Evolutionary conservation across 116 monocot species (phyloP), one percentile per base, ranked within the genome.

Genomic region (Papilionanthe hybrid): DNA sequence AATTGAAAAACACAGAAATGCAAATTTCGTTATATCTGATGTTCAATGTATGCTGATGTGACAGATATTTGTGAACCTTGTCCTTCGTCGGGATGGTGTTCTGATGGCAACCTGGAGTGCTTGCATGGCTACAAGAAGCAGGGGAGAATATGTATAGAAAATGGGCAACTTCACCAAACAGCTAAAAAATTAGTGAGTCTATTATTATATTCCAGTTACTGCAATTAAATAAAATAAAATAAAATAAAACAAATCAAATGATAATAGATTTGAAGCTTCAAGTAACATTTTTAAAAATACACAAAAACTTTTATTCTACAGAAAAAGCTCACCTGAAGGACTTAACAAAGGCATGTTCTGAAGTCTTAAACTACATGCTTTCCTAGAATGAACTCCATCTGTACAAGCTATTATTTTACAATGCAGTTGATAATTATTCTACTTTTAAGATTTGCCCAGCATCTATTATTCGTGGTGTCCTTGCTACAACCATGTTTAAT

Each of bases 21-120:
- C n/a, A 22, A 9, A 63, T 9, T 23, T 20, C 25, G 25, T 25
- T 63, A 25, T 63, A 63, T 63, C 75, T 53, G 28, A 47, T 32
- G 5, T 57, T 37, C 18, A 69, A 32, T n/a, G 12, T 32, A 0
- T 7, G 69, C 27, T 81, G 1, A 10, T 45, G 65, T 72, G 75
- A 47, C 88, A 96, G 96, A 92, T 79, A 67, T 83, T 49, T 96
- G 96, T 82, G 90, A 89, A 66, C 89, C 90, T 83, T 96, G 96
- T 75, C 96, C 96, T 72, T 85, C 81, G 2, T 81, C 90, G 85
- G 96, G 90, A 29, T 78, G 75, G 50, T 96, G 96, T 79, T 81
- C 81, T 67, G 22, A 78, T 75, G 93, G 93, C 12, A 79, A 89
- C 55, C 86, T 92, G 43, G 85, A 85, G 44, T 96, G 96, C 75